Evolutionary conservation across 352 stramenopile genomes (phyloP), one percentile per base, ranked within the genome.

Genomic region (Phytopythium helicoides): DNA sequence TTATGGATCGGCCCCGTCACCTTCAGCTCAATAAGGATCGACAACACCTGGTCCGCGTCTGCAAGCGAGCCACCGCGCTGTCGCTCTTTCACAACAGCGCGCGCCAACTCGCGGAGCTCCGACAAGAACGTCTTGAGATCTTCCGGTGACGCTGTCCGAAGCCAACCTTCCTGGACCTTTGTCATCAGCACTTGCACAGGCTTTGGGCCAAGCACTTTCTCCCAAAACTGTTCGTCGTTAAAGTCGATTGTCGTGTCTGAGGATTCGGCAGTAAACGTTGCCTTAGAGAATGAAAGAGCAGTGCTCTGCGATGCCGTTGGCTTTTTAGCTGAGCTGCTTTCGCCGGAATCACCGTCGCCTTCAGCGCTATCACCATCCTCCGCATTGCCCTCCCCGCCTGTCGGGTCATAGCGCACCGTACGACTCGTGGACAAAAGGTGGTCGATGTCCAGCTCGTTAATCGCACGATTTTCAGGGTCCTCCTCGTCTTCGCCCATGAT

Each of bases 401-500:
- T 92, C 0, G 85, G 81, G 50, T 94, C 86, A 59, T 96, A 96
- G 9, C 83, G 79, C 59, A 96, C 94, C 10, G 86, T 96, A 52
- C 84, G 82, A 87, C 83, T 94, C 8, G 63, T 87, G 3, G 73
- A 89, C 34, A 96, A 56, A 21, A 96, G 52, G 48, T 94, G 76
- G 42, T 96, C 85, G 53, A 96, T 96, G 66, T 94, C 86, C 7
- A 95, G 79, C 56, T 96, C 86, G 57, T 94, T 94, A 57, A 95
- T 94, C 12, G 84, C 84, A 34, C 76, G 76, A 56, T 95, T 95
- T 46, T 95, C 86, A 1, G 86, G 82, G 40, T 95, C 85, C 45
- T 98, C 96, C 48, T 98, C 96, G 52, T 99, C 92, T 68, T 99
- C 92, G 58, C 97, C 95, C 65, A 99, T 92, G 51, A 96, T 94